Percentiles rank a stretch among this genome's conserved stretches.
These are phyloP conservation scores for Penicillium lagena DNA, from an alignment of 495 filamentous ascomycete genomes.

Conservation along the genomic window DNA sequence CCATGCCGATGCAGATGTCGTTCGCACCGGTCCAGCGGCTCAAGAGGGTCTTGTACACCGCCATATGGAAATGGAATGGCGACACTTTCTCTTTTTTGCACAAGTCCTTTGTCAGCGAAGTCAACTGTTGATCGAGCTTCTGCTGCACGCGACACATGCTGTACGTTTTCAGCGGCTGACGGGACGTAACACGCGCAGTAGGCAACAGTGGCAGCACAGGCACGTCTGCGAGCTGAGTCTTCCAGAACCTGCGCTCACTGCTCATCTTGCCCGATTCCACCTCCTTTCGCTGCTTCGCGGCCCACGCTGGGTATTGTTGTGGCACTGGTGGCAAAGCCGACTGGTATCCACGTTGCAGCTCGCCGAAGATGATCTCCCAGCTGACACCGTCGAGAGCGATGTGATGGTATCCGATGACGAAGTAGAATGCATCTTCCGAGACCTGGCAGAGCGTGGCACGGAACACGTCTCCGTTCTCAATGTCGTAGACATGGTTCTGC, in stretches of 20 bases:
- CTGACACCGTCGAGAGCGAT: constrained; percentile 44
- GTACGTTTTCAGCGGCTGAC: constrained; percentile 2
- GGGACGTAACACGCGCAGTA: constrained; percentile 7
- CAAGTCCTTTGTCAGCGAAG: constrained; percentile 7
- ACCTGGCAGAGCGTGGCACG: constrained; percentile 15
- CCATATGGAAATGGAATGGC: constrained; percentile 40
- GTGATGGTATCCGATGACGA: constrained; percentile 36
- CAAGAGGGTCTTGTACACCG: constrained; percentile 27
- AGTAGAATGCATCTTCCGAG: constrained; percentile 10
- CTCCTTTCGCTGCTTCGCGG: constrained; percentile 12
- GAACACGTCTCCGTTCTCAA: constrained; percentile 23
- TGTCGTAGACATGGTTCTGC: constrained; percentile 17
- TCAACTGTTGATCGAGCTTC: not conserved
- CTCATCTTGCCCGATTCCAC: constrained; percentile 9
- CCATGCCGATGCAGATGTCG: constrained; percentile 38
- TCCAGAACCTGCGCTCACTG: constrained; percentile 30
- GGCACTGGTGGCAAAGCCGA: constrained; percentile 3
- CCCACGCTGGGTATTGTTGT: constrained; percentile 20
- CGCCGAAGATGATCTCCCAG: constrained; percentile 28
- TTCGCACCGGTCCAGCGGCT: constrained; percentile 13
- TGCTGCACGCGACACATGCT: constrained; percentile 4
- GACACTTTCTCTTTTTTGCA: constrained; percentile 17
- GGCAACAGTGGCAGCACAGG: constrained; percentile 32
- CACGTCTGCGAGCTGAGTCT: constrained; percentile 12
- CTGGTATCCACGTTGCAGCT: constrained; percentile 33